Evolutionary conservation across 2,329 filamentous ascomycete species (phyloP).

Genomic region (Atkinsonella texensis): DNA sequence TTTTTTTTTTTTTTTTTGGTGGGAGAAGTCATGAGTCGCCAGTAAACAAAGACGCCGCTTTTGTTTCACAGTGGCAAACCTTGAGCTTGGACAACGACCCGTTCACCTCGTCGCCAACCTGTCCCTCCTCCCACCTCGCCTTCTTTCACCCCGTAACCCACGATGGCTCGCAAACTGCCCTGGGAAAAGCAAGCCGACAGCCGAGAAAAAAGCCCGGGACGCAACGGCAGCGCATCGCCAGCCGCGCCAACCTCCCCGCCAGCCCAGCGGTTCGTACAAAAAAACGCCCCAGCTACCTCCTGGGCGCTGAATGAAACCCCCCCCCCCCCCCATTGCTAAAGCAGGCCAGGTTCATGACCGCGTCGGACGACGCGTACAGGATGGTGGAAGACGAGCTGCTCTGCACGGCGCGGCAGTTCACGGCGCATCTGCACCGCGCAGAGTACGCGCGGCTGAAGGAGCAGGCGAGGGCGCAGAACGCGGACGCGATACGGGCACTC

Average conservation of each 20-base stretch:
- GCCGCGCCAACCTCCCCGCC: neutral
- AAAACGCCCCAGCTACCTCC: too few species aligned
- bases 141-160: neutral
- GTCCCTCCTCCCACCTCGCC: neutral
- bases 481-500: slow-evolving; percentile 36
- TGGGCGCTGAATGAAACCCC: too few species aligned
- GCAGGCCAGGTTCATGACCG: slow-evolving; percentile 45
- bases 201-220: neutral
- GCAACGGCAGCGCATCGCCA: neutral
- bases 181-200: neutral
- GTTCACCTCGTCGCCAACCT: neutral
- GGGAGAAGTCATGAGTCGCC: too few species aligned
- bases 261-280: neutral
- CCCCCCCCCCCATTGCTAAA: neutral
- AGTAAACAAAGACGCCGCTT: too few species aligned
- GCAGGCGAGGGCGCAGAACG: slow-evolving; percentile 41
- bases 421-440: slow-evolving; percentile 62
- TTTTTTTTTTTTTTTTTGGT: too few species aligned
- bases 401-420: slow-evolving; percentile 55
- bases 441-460: slow-evolving; percentile 60
- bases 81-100: too few species aligned
- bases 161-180: slow-evolving; percentile 7
- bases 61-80: too few species aligned
- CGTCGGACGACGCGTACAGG: slow-evolving; percentile 63
- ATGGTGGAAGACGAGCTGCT: slow-evolving; percentile 80